These are phyloP conservation scores for Candida namnaoensis DNA, from an alignment of 805 yeast species.

Conservation along the genomic window DNA sequence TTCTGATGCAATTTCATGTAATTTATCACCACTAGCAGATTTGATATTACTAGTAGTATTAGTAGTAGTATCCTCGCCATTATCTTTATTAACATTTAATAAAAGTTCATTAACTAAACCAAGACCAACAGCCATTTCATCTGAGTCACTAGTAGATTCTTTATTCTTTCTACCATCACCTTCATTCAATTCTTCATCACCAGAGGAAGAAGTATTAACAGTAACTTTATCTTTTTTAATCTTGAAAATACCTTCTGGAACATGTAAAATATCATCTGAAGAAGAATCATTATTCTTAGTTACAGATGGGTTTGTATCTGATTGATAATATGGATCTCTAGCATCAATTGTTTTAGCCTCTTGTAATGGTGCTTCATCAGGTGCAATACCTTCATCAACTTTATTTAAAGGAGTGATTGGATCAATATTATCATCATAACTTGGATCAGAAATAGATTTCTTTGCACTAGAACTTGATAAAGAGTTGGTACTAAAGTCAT, in stretches of 20 bases:
- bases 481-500: slow-evolving; percentile 10
- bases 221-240: neutral
- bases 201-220: neutral
- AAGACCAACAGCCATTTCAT: slow-evolving; percentile 16
- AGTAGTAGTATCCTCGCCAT: slow-evolving; percentile 12
- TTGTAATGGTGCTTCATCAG: no score
- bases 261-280: no score
- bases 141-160: slow-evolving; percentile 16
- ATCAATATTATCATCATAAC: slow-evolving; percentile 11
- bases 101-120: slow-evolving; percentile 13
- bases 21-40: slow-evolving; percentile 10
- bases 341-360: no score
- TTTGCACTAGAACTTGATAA: slow-evolving; percentile 5
- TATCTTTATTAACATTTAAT: slow-evolving; percentile 12
- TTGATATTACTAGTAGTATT: no score
- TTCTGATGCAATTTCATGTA: slow-evolving; percentile 1
- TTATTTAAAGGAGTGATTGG: slow-evolving; percentile 10
- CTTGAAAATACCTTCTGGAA: no score
- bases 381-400: no score
- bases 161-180: slow-evolving; percentile 14
- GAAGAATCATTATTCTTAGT: no score
- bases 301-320: no score
- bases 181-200: neutral
- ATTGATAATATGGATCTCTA: no score
- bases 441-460: slow-evolving; percentile 1